A percentile compares a stretch with the other conserved stretches of the same genome.
phyloP scores from a whole-genome alignment of 2,329 filamentous ascomycete species.

The Epichloe gansuensis region DNA sequence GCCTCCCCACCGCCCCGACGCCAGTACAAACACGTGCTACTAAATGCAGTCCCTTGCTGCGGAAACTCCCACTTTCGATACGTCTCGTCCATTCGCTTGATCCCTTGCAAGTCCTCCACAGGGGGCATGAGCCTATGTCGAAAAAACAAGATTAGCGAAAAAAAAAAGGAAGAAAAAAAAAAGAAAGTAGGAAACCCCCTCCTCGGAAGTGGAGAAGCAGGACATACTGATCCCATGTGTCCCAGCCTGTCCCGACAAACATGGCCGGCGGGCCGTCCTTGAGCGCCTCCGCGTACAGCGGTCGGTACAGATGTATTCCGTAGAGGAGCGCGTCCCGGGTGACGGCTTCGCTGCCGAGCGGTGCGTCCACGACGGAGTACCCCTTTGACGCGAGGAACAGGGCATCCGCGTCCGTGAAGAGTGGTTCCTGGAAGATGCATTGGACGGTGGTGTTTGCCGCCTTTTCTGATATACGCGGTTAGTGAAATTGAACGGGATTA shows the following conservation, averaged over 20 bases:
- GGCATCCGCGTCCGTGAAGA: conserved; percentile 34
- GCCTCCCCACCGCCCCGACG: background rate
- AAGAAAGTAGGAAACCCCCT: background rate
- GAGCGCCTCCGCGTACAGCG: conserved; percentile 40
- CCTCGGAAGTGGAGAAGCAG: background rate
- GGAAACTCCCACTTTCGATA: conserved; percentile 11
- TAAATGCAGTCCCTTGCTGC: conserved; percentile 9
- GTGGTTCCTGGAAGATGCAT: conserved; percentile 41
- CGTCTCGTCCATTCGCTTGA: conserved; percentile 8
- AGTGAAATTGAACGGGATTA: background rate
- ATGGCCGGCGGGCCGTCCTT: conserved; percentile 32
- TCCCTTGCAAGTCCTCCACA: background rate
- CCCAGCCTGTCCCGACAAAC: conserved; percentile 43
- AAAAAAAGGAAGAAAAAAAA: background rate
- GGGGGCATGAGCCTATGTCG: background rate
- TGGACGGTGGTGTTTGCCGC: conserved; percentile 19
- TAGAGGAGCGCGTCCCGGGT: conserved; percentile 40
- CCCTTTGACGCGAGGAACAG: conserved; percentile 42
- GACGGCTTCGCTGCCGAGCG: conserved; percentile 38
- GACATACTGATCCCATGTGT: conserved; percentile 37
- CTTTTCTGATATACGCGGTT: conserved; percentile 9
- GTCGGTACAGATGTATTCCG: conserved; percentile 47
- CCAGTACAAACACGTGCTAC: conserved; percentile 12
- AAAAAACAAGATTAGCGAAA: background rate
- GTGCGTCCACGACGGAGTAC: conserved; percentile 37